These are phyloP conservation scores for Cryptococcus sp. DNA, from an alignment of 1,284 basidiomycete genomes.

Conservation along the genomic window DNA sequence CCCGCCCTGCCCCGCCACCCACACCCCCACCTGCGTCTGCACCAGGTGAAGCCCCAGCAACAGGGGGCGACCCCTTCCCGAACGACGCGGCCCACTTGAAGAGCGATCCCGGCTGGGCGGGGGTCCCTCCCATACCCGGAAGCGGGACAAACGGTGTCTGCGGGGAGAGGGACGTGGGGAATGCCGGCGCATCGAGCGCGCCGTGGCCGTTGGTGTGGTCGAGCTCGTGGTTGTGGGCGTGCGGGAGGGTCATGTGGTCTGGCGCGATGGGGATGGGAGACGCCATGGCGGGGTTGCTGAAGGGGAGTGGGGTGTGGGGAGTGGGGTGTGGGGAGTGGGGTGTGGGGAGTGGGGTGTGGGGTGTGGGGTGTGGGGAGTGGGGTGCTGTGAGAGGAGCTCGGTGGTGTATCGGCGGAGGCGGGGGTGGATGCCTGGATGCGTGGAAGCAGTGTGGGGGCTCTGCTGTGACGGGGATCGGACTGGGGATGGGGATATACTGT, in stretches of 20 bases:
- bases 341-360: no score
- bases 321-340: no score
- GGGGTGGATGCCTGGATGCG: no score
- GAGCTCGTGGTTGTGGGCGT: not conserved
- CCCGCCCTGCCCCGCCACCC: not conserved
- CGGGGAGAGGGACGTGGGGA: conserved; percentile 27
- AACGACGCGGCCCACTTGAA: conserved; percentile 20
- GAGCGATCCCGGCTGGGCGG: conserved; percentile 4
- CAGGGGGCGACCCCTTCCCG: conserved; percentile 12
- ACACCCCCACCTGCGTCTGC: not conserved
- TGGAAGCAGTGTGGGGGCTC: no score
- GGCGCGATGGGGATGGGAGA: conserved; percentile 26
- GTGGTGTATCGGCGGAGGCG: no score
- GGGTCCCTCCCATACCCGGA: conserved; percentile 7
- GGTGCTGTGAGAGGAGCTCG: no score
- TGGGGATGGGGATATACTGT: no score
- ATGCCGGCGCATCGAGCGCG: conserved; percentile 16
- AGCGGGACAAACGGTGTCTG: conserved; percentile 28
- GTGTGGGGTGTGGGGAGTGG: no score
- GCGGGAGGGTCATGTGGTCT: conserved; percentile 1
- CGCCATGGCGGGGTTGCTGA: conserved; percentile 11
- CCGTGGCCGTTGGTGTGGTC: not conserved
- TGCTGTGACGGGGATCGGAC: no score
- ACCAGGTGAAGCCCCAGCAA: not conserved
- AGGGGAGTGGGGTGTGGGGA: not conserved